phyloP scores from a whole-genome alignment of 2,329 filamentous ascomycete species.

The Colletotrichum sublineola region DNA sequence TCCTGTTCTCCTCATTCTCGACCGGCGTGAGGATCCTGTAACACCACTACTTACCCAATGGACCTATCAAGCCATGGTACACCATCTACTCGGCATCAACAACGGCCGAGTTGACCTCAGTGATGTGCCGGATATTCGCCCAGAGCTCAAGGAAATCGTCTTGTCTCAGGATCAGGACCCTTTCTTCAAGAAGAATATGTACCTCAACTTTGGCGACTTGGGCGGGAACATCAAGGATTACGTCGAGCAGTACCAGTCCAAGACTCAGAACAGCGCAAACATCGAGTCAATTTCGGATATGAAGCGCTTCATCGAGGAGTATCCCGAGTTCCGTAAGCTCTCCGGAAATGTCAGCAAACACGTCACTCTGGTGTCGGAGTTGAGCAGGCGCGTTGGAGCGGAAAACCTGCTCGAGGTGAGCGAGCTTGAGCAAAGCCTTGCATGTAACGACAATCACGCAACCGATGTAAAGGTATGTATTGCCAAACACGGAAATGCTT shows the following conservation, averaged over 20 bases:
- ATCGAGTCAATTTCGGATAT: conserved; percentile 98
- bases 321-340: conserved; percentile 96
- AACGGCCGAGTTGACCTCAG: conserved; percentile 95
- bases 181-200: conserved; percentile 99
- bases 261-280: conserved; percentile 95
- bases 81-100: conserved; percentile 92
- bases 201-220: conserved; percentile 94
- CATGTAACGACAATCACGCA: conserved; percentile 95
- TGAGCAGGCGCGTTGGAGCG: conserved; percentile 87
- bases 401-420: conserved; percentile 95
- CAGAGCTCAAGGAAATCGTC: conserved; percentile 93
- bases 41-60: conserved; percentile 96
- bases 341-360: conserved; percentile 99
- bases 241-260: conserved; percentile 97
- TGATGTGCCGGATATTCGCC: conserved; percentile 84
- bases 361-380: conserved; percentile 93
- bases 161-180: conserved; percentile 97
- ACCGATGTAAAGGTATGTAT: conserved; percentile 84
- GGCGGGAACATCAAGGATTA: conserved; percentile 98
- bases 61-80: conserved; percentile 99
- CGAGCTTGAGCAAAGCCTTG: conserved; percentile 95
- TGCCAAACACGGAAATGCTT: background rate
- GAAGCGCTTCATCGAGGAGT: conserved; percentile 99
- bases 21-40: conserved; percentile 93
- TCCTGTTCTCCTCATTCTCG: conserved; percentile 89